Conservation (phyloP, 495 filamentous ascomycete species). For the Podospora australis region DNA sequence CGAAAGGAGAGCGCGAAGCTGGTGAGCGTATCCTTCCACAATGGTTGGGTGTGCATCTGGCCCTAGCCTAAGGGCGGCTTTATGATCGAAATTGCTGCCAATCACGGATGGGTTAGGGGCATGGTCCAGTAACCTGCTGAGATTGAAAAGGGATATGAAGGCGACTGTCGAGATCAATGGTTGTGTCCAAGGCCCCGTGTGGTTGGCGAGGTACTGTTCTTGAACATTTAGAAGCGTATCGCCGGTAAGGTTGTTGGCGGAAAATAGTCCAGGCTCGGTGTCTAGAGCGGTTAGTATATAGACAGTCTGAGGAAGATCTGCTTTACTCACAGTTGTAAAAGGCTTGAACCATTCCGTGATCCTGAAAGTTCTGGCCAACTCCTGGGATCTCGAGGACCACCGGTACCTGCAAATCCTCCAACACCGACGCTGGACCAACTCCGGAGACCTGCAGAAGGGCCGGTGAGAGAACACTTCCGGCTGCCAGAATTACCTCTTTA, state of each 20-base stretch:
- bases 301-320: too few relatives aligned
- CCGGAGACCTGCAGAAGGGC: slow-evolving; percentile 58
- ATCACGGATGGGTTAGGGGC: too few relatives aligned
- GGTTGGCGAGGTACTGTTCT: slow-evolving; percentile 29
- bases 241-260: slow-evolving; percentile 28
- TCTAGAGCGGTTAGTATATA: slow-evolving; percentile 20
- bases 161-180: slow-evolving; percentile 21
- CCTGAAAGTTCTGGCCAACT: slow-evolving; percentile 59
- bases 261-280: slow-evolving; percentile 28
- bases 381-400: slow-evolving; percentile 49
- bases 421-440: slow-evolving; percentile 46
- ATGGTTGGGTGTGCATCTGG: slow-evolving; percentile 31
- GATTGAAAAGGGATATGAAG: slow-evolving; percentile 10
- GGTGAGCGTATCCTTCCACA: slow-evolving; percentile 33
- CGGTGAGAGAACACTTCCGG: slow-evolving; percentile 54
- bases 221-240: slow-evolving; percentile 18
- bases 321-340: slow-evolving; percentile 34
- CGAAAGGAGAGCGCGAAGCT: slow-evolving; percentile 25
- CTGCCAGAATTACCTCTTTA: slow-evolving; percentile 58
- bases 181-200: slow-evolving; percentile 19
- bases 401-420: slow-evolving; percentile 42
- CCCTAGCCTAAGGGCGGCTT: slow-evolving; percentile 22
- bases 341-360: slow-evolving; percentile 52
- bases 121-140: slow-evolving; percentile 7
- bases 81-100: too few relatives aligned